Conservation (phyloP, 2,329 filamentous ascomycete species). For the Mariannaea sp. region DNA sequence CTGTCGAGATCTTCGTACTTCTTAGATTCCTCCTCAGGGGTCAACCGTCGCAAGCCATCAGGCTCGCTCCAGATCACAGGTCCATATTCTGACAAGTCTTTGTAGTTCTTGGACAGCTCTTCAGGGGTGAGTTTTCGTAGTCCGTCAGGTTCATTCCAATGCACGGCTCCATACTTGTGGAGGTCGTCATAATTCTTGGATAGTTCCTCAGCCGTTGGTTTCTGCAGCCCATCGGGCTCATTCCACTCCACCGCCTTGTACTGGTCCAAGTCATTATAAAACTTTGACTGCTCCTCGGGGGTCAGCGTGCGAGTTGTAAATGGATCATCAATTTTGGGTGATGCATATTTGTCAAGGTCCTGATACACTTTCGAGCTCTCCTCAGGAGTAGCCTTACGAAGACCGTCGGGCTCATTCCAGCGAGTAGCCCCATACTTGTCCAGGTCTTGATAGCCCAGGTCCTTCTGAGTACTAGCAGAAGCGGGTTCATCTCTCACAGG, state of each 20-base stretch:
- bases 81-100: constrained; percentile 49
- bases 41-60: constrained; percentile 37
- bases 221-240: constrained; percentile 42
- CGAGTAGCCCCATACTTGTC: constrained; percentile 45
- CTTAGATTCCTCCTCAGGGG: constrained; percentile 39
- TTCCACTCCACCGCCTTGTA: constrained; percentile 44
- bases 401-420: constrained; percentile 38
- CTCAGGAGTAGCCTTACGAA: constrained; percentile 28
- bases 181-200: constrained; percentile 47
- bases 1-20: constrained; percentile 44
- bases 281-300: constrained; percentile 44
- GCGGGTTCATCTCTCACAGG: constrained; percentile 40
- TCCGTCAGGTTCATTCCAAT: constrained; percentile 42
- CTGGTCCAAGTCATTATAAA: constrained; percentile 47
- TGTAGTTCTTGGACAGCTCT: constrained; percentile 46
- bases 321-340: constrained; percentile 38
- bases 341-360: constrained; percentile 43
- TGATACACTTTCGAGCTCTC: constrained; percentile 44
- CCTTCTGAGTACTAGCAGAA: constrained; percentile 27
- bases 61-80: constrained; percentile 40
- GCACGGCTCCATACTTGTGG: constrained; percentile 39
- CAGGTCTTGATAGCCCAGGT: constrained; percentile 44
- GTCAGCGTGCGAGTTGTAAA: constrained; percentile 34
- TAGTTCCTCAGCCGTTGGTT: constrained; percentile 40
- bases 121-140: constrained; percentile 38